phyloP scores from a whole-genome alignment of 805 yeast species.

The Aciculoconidium aculeatum region DNA sequence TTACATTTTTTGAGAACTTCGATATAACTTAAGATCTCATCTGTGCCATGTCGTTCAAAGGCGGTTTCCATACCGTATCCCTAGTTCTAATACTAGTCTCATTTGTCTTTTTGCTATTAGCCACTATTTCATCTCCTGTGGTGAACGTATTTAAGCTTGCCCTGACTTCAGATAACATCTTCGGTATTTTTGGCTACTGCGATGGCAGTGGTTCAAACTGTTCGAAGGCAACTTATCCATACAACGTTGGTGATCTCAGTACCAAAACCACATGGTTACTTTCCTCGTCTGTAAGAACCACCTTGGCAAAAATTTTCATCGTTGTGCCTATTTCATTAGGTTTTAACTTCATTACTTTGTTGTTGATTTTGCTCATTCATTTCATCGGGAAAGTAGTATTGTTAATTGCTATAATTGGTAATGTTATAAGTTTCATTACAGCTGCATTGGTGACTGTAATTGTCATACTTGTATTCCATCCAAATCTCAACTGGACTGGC shows the following conservation, averaged over 20 bases:
- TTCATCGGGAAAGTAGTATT: conserved; percentile 17
- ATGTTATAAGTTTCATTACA: conserved; percentile 46
- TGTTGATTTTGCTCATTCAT: conserved; percentile 20
- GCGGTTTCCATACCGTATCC: conserved; percentile 34
- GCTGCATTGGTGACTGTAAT: conserved; percentile 53
- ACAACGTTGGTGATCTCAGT: conserved; percentile 18
- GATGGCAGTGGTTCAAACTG: conserved; percentile 27
- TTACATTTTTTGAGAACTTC: too few species aligned
- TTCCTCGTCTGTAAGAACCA: conserved; percentile 39
- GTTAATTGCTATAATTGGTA: conserved; percentile 39
- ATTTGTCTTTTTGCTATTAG: conserved; percentile 56
- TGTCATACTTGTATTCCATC: conserved; percentile 53
- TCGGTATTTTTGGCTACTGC: conserved; percentile 70
- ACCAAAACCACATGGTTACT: conserved; percentile 44
- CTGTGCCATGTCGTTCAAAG: conserved; percentile 15
- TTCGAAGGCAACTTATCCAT: conserved; percentile 41
- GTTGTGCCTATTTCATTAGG: conserved; percentile 66
- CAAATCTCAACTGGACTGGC: conserved; percentile 63
- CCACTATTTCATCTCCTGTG: conserved; percentile 60
- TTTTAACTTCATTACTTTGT: conserved; percentile 39
- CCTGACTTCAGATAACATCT: conserved; percentile 37
- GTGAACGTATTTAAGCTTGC: conserved; percentile 45
- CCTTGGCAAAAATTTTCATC: conserved; percentile 50
- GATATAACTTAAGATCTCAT: too few species aligned
- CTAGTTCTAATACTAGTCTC: conserved; percentile 44